These are phyloP conservation scores for Notholithocarpus densiflorus DNA, from an alignment of 306 rosid genomes.

Conservation along the genomic window DNA sequence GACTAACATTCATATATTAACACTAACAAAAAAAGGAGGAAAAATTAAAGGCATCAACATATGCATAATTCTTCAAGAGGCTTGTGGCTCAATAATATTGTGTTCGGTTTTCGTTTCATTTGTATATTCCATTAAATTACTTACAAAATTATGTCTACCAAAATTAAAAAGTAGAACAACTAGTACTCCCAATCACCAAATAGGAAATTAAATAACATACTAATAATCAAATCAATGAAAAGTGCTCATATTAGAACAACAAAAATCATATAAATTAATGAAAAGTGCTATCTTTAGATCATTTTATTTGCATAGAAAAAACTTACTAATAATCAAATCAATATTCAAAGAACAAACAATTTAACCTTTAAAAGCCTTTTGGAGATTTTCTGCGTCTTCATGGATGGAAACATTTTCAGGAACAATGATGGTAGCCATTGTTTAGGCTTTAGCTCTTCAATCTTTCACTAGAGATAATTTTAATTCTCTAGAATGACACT, in stretches of 20 bases:
- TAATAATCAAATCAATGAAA: background rate
- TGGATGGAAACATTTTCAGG: conserved; percentile 34
- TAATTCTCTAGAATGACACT: background rate
- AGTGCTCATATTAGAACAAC: too few relatives aligned
- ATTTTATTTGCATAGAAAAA: too few relatives aligned
- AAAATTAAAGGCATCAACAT: background rate
- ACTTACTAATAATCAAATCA: background rate
- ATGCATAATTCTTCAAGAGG: background rate
- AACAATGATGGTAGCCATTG: conserved; percentile 56
- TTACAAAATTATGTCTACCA: too few relatives aligned
- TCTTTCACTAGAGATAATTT: background rate
- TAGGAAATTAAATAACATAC: background rate
- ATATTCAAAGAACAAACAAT: background rate
- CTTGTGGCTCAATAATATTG: too few relatives aligned
- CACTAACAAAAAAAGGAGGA: background rate
- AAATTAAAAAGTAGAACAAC: background rate
- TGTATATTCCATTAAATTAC: too few relatives aligned
- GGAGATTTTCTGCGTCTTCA: conserved; percentile 67
- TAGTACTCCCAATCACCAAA: background rate
- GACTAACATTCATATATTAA: background rate
- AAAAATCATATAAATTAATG: too few relatives aligned
- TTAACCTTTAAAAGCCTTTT: conserved; percentile 49
- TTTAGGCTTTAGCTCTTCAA: background rate
- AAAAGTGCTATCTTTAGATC: too few relatives aligned
- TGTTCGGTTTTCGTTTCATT: too few relatives aligned